phyloP scores from a whole-genome alignment of 2,329 filamentous ascomycete species.

The Dryadomyces quercus-mongolicae region DNA sequence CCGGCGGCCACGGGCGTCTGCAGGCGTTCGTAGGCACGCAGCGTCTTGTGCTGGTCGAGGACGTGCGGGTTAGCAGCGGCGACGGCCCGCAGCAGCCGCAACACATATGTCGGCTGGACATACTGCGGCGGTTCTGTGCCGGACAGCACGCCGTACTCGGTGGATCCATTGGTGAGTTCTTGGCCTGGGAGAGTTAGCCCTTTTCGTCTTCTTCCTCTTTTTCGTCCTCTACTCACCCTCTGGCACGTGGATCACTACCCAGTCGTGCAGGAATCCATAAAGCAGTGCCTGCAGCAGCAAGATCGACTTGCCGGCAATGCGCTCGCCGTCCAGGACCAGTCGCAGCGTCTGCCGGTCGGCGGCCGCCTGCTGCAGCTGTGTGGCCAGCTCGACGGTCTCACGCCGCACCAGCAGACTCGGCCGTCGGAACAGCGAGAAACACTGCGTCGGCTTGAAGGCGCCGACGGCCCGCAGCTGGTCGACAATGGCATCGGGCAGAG shows the following conservation, averaged over 20 bases:
- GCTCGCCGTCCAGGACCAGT: conserved; percentile 60
- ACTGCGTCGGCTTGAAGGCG: conserved; percentile 83
- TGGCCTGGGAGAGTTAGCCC: conserved; percentile 40
- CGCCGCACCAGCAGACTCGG: conserved; percentile 68
- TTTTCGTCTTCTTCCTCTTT: too few relatives aligned
- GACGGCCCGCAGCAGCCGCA: conserved; percentile 62
- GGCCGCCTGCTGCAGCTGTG: conserved; percentile 45
- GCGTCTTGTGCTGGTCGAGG: conserved; percentile 38
- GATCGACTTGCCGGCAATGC: conserved; percentile 75
- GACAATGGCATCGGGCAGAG: conserved; percentile 55
- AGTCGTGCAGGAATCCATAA: conserved; percentile 69
- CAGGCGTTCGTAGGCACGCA: conserved; percentile 26
- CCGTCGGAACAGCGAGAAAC: conserved; percentile 73
- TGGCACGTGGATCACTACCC: conserved; percentile 81
- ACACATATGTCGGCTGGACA: conserved; percentile 65
- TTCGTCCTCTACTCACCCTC: conserved; percentile 49
- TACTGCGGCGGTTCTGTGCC: conserved; percentile 49
- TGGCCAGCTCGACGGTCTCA: conserved; percentile 64
- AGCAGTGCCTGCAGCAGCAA: conserved; percentile 73
- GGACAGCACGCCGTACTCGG: conserved; percentile 63
- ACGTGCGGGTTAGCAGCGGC: conserved; percentile 58
- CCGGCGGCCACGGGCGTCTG: conserved; percentile 51
- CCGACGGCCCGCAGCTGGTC: conserved; percentile 74
- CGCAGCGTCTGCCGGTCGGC: conserved; percentile 43
- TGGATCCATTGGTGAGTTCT: conserved; percentile 69